Evolutionary conservation across 2,329 filamentous ascomycete genomes (phyloP), one percentile per base, ranked within the genome.

Genomic region (Monosporascus sp.): DNA sequence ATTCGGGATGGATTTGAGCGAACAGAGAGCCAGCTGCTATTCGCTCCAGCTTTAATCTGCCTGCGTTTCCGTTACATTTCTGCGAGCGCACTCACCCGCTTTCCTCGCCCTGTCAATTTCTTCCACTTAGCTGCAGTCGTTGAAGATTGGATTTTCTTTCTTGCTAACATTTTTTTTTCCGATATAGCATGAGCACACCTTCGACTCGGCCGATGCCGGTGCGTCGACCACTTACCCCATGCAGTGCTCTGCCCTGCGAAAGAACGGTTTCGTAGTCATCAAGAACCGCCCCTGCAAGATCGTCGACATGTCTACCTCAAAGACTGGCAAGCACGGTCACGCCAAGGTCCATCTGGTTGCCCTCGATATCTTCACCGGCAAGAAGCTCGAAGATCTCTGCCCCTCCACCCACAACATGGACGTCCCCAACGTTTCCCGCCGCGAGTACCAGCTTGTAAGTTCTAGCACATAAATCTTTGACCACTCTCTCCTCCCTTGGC

Each of bases 311-410:
- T 96, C 91, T 67, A 99, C 94, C 82, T 99, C 94, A 77, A 99
- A 99, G 92, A 99, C 94, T 67, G 94, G 94, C 80, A 99, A 99
- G 91, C 94, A 99, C 89, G 94, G 94, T 78, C 95, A 99, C 89
- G 94, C 94, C 80, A 99, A 99, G 88, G 94, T 99, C 76, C 93
- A 99, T 81, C 81, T 99, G 69, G 88, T 97, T 71, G 94, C 91
- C 73, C 86, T 95, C 75, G 94, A 99, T 77, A 97, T 99, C 82
- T 99, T 99, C 88, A 99, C 92, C 64, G 84, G 84, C 85, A 99
- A 97, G 90, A 99, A 99, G 87, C 85, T 96, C 65, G 94, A 99
- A 83, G 95, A 99, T 81, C 86, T 99, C 60, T 97, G 87, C 78
- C 94, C 94, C 67, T 99, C 94, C 74, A 99, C 94, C 82, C 85